phyloP scores from a whole-genome alignment of 2,329 filamentous ascomycete genomes.

The Cytospora leucostoma region DNA sequence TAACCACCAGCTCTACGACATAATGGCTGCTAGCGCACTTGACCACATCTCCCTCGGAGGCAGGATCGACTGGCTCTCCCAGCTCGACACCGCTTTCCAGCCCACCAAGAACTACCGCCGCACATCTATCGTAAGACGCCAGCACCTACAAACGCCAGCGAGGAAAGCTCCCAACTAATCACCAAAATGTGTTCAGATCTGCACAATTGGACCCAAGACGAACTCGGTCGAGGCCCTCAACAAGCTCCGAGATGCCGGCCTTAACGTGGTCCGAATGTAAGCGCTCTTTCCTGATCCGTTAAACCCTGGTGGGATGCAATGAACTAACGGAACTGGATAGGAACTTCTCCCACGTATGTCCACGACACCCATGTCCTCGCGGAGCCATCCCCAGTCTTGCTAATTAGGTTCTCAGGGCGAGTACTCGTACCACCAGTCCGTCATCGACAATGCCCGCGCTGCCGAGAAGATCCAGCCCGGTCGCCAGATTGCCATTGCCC shows the following conservation, averaged over 20 bases:
- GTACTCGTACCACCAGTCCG: slow-evolving; percentile 95
- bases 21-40: slow-evolving; percentile 68
- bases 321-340: slow-evolving; percentile 17
- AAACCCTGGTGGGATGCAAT: background rate
- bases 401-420: slow-evolving; percentile 54
- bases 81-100: slow-evolving; percentile 84
- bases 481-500: slow-evolving; percentile 91
- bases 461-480: slow-evolving; percentile 78
- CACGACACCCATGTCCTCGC: slow-evolving; percentile 2
- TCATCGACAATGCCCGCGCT: slow-evolving; percentile 91
- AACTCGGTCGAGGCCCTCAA: slow-evolving; percentile 98
- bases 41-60: slow-evolving; percentile 82
- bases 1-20: slow-evolving; percentile 31
- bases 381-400: background rate
- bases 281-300: background rate
- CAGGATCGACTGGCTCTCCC: slow-evolving; percentile 65
- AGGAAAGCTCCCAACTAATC: slow-evolving; percentile 8
- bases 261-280: slow-evolving; percentile 99
- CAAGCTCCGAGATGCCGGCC: slow-evolving; percentile 81
- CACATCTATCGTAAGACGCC: slow-evolving; percentile 68
- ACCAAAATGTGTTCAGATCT: slow-evolving; percentile 57
- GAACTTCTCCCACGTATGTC: slow-evolving; percentile 29
- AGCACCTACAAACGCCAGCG: background rate
- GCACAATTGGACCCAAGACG: slow-evolving; percentile 98
- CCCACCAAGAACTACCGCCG: slow-evolving; percentile 90